Evolutionary conservation across 371 early-diverging fungal genomes (phyloP).

Genomic region (Mortierella sp.): DNA sequence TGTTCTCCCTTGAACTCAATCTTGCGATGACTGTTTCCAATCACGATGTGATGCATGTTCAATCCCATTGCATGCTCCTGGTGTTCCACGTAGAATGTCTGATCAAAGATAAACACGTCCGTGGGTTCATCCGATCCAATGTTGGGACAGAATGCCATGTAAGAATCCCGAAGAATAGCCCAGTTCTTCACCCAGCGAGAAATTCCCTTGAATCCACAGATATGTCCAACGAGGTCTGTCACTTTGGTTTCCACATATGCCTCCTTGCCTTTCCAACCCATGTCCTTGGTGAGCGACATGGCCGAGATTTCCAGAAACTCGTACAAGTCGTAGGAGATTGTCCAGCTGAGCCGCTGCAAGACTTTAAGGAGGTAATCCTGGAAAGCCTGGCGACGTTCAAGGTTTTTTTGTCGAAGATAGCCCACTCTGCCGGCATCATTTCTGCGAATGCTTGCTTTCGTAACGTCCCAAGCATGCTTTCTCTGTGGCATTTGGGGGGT

Average conservation of each 20-base stretch:
- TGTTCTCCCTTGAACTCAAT: constrained; percentile 78
- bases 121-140: constrained; percentile 65
- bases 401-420: constrained; percentile 54
- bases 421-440: constrained; percentile 15
- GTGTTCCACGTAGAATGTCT: constrained; percentile 66
- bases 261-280: constrained; percentile 92
- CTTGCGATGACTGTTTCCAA: constrained; percentile 68
- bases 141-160: constrained; percentile 67
- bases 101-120: constrained; percentile 80
- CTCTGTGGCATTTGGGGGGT: too few relatives aligned
- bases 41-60: constrained; percentile 60
- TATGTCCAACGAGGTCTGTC: constrained; percentile 53
- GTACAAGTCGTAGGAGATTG: constrained; percentile 74
- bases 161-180: constrained; percentile 83
- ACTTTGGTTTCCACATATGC: constrained; percentile 73
- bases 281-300: constrained; percentile 76
- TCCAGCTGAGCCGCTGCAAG: constrained; percentile 67
- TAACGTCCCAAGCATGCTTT: too few relatives aligned
- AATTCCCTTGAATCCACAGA: constrained; percentile 53
- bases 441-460: constrained; percentile 34
- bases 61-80: constrained; percentile 63
- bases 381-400: constrained; percentile 70
- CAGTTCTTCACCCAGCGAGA: constrained; percentile 72
- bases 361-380: constrained; percentile 70
- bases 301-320: constrained; percentile 86